A percentile compares a stretch with the other conserved stretches of the same genome.
phyloP scores from a whole-genome alignment of 805 yeast species.

The Hanseniaspora guilliermondii region DNA sequence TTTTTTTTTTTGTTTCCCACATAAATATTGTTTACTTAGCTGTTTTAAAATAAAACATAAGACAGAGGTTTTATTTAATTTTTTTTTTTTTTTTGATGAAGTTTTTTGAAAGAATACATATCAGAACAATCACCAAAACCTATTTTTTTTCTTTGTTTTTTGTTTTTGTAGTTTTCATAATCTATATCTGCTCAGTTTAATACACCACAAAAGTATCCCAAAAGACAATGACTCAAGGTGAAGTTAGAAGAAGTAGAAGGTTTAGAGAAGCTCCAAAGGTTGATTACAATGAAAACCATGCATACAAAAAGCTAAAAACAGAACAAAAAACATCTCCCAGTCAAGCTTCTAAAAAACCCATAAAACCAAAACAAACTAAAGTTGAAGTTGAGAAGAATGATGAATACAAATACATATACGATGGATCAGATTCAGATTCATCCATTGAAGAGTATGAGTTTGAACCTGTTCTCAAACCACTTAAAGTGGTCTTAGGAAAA shows the following conservation, averaged over 20 bases:
- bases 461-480: constrained; percentile 1
- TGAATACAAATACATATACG: constrained; percentile 6
- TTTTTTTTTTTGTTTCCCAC: background rate
- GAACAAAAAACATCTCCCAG: background rate
- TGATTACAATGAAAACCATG: background rate
- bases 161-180: too few relatives aligned
- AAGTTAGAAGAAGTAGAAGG: constrained; percentile 10
- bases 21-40: too few relatives aligned
- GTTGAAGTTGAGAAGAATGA: constrained; percentile 13
- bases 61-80: too few relatives aligned
- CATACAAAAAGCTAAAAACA: background rate
- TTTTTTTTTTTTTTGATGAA: too few relatives aligned
- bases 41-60: too few relatives aligned
- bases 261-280: background rate
- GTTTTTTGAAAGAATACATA: too few relatives aligned
- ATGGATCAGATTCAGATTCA: constrained; percentile 13
- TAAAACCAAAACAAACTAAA: background rate
- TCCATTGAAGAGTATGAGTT: constrained; percentile 18
- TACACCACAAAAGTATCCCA: too few relatives aligned
- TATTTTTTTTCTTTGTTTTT: too few relatives aligned
- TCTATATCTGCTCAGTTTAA: too few relatives aligned
- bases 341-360: background rate
- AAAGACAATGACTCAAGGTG: constrained; percentile 7
- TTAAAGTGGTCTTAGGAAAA: constrained; percentile 3
- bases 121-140: too few relatives aligned